Percentiles rank a stretch among this genome's conserved stretches.
These are phyloP conservation scores for Vicia faba DNA, from an alignment of 306 rosid species.

Conservation along the genomic window DNA sequence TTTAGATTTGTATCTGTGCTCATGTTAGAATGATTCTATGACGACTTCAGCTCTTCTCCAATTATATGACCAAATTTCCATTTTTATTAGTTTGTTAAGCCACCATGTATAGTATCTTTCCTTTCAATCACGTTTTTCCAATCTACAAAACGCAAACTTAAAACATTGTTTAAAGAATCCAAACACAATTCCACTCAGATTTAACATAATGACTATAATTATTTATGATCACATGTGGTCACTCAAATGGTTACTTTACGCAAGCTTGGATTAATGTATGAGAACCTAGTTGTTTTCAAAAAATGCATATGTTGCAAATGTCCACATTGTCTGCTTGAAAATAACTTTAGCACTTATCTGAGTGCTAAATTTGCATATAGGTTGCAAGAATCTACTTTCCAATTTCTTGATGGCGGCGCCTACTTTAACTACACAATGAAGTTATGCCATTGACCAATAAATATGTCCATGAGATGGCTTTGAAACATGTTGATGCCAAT, in stretches of 20 bases:
- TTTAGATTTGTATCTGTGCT: no score
- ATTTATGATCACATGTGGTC: neutral
- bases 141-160: no score
- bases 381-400: neutral
- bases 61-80: no score
- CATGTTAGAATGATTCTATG: no score
- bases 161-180: no score
- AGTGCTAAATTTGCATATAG: conserved; percentile 7
- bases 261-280: neutral
- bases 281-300: neutral
- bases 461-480: no score
- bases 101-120: no score
- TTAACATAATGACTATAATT: no score
- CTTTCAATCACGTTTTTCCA: no score
- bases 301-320: neutral
- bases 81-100: no score
- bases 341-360: neutral
- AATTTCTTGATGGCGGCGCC: conserved; percentile 4
- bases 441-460: conserved; percentile 13
- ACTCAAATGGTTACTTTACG: neutral
- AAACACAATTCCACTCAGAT: no score
- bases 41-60: no score
- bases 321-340: conserved; percentile 11
- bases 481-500: neutral
- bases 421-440: neutral